Conservation (phyloP, 257 asterid species). For the Fraxinus anomala region DNA sequence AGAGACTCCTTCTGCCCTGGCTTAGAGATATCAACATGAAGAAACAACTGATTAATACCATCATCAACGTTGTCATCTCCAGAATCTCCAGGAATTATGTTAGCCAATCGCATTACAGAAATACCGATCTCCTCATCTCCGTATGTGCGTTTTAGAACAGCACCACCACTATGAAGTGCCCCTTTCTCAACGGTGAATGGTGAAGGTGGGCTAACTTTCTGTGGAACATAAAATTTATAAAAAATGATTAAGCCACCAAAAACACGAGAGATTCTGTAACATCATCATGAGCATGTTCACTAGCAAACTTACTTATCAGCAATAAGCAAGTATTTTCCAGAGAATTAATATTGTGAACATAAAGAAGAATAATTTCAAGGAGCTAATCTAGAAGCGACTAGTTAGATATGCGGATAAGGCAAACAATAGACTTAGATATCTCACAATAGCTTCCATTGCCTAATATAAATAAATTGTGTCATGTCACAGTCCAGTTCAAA, state of each 20-base stretch:
- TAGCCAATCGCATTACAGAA: slow-evolving; percentile 75
- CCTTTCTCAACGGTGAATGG: slow-evolving; percentile 85
- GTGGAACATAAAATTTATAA: slow-evolving; percentile 25
- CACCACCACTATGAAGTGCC: slow-evolving; percentile 73
- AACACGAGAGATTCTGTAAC: neutral
- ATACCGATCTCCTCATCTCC: slow-evolving; percentile 73
- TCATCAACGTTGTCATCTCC: slow-evolving; percentile 52
- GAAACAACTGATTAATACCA: slow-evolving; percentile 67
- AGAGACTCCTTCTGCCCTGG: slow-evolving; percentile 63
- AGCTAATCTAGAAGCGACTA: neutral
- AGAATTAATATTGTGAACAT: neutral
- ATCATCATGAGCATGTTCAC: slow-evolving; percentile 11
- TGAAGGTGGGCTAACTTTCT: slow-evolving; percentile 91
- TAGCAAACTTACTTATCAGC: neutral
- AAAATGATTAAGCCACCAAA: slow-evolving; percentile 17
- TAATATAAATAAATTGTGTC: neutral
- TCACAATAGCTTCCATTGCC: neutral
- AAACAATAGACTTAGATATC: neutral
- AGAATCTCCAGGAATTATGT: slow-evolving; percentile 63
- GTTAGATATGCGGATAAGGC: neutral
- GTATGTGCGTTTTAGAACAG: slow-evolving; percentile 69
- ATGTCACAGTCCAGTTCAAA: neutral
- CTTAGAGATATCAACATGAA: slow-evolving; percentile 80
- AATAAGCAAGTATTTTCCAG: neutral
- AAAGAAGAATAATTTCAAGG: neutral